These are phyloP conservation scores for Prunella vulgaris DNA, from an alignment of 257 asterid genomes.

Conservation along the genomic window DNA sequence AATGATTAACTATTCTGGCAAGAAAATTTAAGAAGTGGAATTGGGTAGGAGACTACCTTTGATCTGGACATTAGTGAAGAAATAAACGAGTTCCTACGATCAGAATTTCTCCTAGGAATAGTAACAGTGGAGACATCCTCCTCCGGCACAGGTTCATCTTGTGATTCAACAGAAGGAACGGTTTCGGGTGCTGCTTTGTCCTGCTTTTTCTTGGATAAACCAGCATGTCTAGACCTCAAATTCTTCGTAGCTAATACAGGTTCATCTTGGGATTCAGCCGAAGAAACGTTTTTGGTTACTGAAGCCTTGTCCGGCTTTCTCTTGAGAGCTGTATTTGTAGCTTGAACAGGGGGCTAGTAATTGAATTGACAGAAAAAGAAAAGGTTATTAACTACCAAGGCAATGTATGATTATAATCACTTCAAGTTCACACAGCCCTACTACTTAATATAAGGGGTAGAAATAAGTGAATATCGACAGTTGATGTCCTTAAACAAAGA, in stretches of 20 bases:
- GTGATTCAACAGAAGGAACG: conserved; percentile 33
- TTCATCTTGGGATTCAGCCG: conserved; percentile 30
- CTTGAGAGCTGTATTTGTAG: conserved; percentile 32
- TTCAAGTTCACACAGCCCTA: background rate
- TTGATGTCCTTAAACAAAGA: background rate
- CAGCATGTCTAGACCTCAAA: conserved; percentile 31
- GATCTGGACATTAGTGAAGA: conserved; percentile 61
- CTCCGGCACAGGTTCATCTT: conserved; percentile 37
- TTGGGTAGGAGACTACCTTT: conserved; percentile 40
- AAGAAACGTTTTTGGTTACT: conserved; percentile 31
- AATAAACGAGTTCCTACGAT: conserved; percentile 75
- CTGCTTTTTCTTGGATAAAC: conserved; percentile 47
- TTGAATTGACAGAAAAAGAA: conserved; percentile 5
- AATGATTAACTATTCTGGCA: conserved; percentile 13
- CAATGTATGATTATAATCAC: conserved; percentile 2
- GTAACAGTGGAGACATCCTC: conserved; percentile 35
- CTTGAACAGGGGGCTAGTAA: conserved; percentile 43
- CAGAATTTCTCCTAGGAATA: conserved; percentile 43
- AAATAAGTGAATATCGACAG: background rate
- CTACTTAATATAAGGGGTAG: background rate
- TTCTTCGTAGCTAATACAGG: conserved; percentile 31
- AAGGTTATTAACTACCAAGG: background rate
- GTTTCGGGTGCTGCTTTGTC: conserved; percentile 29
- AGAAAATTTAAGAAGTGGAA: conserved; percentile 8
- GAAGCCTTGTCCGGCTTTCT: conserved; percentile 41